phyloP scores from a whole-genome alignment of 306 rosid species.

The Trifolium fragiferum region DNA sequence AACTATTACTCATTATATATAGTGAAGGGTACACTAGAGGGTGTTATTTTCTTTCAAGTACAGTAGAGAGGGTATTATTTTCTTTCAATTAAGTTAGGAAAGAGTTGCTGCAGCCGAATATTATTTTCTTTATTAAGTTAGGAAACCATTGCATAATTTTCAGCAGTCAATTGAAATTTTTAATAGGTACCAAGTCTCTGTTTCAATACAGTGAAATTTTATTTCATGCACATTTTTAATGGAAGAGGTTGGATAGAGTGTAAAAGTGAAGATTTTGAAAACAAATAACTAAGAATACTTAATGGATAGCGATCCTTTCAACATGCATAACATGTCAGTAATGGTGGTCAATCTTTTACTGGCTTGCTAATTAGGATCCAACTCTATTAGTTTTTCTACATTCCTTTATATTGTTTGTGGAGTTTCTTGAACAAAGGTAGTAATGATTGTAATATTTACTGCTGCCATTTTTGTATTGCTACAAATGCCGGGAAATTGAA shows the following conservation, averaged over 20 bases:
- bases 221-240: background rate
- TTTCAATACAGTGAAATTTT: slow-evolving; percentile 12
- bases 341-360: slow-evolving; percentile 24
- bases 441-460: slow-evolving; percentile 24
- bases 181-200: slow-evolving; percentile 20
- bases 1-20: slow-evolving; percentile 15
- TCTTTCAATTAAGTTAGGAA: background rate
- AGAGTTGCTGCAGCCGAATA: background rate
- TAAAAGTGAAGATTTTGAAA: background rate
- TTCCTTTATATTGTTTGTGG: slow-evolving; percentile 25
- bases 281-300: slow-evolving; percentile 25
- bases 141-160: slow-evolving; percentile 2
- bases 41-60: background rate
- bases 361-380: slow-evolving; percentile 25
- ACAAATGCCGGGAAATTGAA: slow-evolving; percentile 28
- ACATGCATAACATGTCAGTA: slow-evolving; percentile 1
- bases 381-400: slow-evolving; percentile 9
- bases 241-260: slow-evolving; percentile 3
- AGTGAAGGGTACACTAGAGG: background rate
- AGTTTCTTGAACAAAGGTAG: slow-evolving; percentile 14
- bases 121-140: too few relatives aligned
- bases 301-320: slow-evolving; percentile 17
- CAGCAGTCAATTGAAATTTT: background rate
- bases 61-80: too few relatives aligned
- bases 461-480: slow-evolving; percentile 26